Evolutionary conservation across 2,329 filamentous ascomycete species (phyloP), one percentile per base, ranked within the genome.

Genomic region (Claviceps humidiphila): DNA sequence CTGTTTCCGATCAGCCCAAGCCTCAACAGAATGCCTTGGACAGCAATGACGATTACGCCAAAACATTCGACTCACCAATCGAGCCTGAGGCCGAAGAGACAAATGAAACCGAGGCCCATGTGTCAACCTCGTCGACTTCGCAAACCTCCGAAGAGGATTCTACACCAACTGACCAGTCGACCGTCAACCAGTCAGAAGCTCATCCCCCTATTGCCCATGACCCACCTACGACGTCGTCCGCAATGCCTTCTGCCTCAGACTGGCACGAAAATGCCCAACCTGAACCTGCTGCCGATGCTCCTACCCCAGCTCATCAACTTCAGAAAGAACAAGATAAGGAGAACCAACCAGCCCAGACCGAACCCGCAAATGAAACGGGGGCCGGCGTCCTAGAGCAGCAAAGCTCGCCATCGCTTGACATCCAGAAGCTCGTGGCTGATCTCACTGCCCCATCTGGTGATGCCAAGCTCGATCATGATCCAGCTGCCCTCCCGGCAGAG

Each of bases 21-120:
- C 60, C 57, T 45, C 64, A 60, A 52, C 62, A 63, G 49, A 62
- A 68, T 38, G 47, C 62, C 20, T 56, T 58, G 51, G 62, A 65
- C 58, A 64, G 63, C 63, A 70, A 67, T 62, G 73, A 75, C 68
- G 73, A 76, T 58, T 74, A 76, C 66, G 71, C 72, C 59, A 75
- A 71, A 62, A 72, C 68, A 40, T 74, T 75, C 69, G 71, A 76
- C 63, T 76, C 74, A 53, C 71, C 72, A 53, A 66, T 67, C 60
- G 66, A 60, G 46, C 58, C 63, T 47, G 64, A 68, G 52, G 63
- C 66, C 55, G 68, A 63, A 54, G 64, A 65, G 56, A 65, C 63
- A 58, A 63, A 68, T 51, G 62, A 66, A 56, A 57, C 58, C 57
- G 60, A 60, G 61, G 66, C 63, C 60, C 62, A 71, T 74, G 68